Percentiles rank a stretch among this genome's conserved stretches.
phyloP scores from a whole-genome alignment of 495 filamentous ascomycete species.

The Rhypophila decipiens region DNA sequence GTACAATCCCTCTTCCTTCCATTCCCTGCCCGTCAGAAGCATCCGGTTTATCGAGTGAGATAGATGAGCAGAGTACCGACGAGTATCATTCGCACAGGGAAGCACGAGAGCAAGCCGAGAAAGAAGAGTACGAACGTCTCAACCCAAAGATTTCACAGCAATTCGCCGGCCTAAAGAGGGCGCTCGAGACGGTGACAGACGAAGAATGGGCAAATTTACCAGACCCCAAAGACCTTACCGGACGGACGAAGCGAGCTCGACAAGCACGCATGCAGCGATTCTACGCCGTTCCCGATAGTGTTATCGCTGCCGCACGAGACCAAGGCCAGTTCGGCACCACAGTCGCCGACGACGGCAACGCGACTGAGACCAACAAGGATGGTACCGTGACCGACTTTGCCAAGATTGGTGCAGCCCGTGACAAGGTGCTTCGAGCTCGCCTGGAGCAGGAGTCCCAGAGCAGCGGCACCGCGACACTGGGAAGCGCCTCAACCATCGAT shows the following conservation, averaged over 20 bases:
- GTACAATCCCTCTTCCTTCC: constrained; percentile 10
- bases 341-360: constrained; percentile 67
- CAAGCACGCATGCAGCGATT: constrained; percentile 78
- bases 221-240: constrained; percentile 93
- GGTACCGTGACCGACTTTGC: constrained; percentile 96
- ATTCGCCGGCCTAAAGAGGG: constrained; percentile 92
- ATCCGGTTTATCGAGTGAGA: constrained; percentile 66
- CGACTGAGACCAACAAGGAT: constrained; percentile 51
- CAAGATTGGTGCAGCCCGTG: constrained; percentile 91
- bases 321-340: constrained; percentile 76
- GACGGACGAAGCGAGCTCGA: constrained; percentile 79
- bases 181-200: constrained; percentile 79
- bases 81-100: constrained; percentile 69
- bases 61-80: constrained; percentile 86
- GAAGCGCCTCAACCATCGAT: constrained; percentile 87
- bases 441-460: constrained; percentile 81
- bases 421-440: constrained; percentile 85
- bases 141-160: constrained; percentile 99
- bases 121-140: constrained; percentile 88
- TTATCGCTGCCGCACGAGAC: constrained; percentile 79
- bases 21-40: constrained; percentile 25
- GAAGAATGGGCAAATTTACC: constrained; percentile 96
- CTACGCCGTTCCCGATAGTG: constrained; percentile 96
- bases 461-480: constrained; percentile 61
- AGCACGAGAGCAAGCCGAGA: constrained; percentile 85